Conservation (phyloP, 164 flowering plant genomes). For the Paratinospora sagittata region DNA sequence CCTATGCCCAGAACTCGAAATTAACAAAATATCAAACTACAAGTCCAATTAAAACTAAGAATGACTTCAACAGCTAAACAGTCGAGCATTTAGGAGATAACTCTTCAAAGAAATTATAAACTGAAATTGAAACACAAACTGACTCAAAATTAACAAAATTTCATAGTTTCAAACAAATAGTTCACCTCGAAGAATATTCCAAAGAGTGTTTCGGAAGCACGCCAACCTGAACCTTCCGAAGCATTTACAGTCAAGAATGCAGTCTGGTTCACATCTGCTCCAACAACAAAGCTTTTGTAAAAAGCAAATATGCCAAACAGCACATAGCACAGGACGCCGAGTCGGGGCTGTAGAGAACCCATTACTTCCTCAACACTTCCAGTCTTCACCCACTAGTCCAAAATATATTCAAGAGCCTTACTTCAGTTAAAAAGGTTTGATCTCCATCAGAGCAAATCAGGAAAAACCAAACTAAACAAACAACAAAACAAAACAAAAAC, state of each 20-base stretch:
- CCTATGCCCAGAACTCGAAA: no score
- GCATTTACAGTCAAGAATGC: conserved; percentile 24
- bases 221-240: conserved; percentile 25
- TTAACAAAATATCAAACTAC: not conserved
- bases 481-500: not conserved
- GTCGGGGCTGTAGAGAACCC: conserved; percentile 14
- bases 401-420: not conserved
- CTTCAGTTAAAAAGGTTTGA: conserved; percentile 1
- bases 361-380: conserved; percentile 25
- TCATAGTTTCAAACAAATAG: no score
- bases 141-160: no score
- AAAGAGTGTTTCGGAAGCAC: conserved; percentile 65
- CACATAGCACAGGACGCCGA: conserved; percentile 7
- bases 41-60: not conserved
- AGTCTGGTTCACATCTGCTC: conserved; percentile 16
- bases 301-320: conserved; percentile 18
- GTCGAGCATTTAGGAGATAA: not conserved
- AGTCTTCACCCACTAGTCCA: conserved; percentile 11
- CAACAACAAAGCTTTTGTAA: conserved; percentile 13
- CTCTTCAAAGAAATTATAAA: no score
- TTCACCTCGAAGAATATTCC: conserved; percentile 91
- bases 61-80: not conserved
- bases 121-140: not conserved
- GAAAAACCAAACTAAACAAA: no score
- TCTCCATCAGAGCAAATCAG: not conserved